Conservation (phyloP, 331 rosid genomes). For the Quercus tomentella region DNA sequence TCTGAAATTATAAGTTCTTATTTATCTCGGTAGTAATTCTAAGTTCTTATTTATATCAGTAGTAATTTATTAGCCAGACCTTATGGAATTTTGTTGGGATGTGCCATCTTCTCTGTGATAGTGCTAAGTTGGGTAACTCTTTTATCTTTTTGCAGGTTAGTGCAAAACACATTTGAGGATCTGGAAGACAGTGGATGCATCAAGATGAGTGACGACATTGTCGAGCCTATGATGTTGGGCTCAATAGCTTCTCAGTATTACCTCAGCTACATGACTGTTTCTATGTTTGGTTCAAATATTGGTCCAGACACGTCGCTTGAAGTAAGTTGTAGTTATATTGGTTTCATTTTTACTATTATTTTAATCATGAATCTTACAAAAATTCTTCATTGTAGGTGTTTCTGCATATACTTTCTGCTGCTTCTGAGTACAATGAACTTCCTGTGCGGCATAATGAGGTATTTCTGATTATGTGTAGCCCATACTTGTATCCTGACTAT, state of each 20-base stretch:
- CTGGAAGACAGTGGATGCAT: slow-evolving; percentile 98
- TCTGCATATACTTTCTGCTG: slow-evolving; percentile 87
- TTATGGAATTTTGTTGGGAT: slow-evolving; percentile 5
- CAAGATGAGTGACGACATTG: slow-evolving; percentile 68
- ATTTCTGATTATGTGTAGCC: slow-evolving; percentile 4
- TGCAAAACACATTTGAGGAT: slow-evolving; percentile 86
- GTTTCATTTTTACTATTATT: background rate
- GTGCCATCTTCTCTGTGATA: background rate
- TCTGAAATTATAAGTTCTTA: slow-evolving; percentile 68
- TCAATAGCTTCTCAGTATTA: slow-evolving; percentile 95
- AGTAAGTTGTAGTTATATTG: slow-evolving; percentile 39
- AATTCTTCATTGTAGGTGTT: slow-evolving; percentile 53
- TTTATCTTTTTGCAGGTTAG: slow-evolving; percentile 51
- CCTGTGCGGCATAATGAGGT: slow-evolving; percentile 99
- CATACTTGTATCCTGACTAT: background rate
- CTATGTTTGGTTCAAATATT: slow-evolving; percentile 96
- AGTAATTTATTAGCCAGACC: slow-evolving; percentile 31
- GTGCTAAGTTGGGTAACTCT: slow-evolving; percentile 16
- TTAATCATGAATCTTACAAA: background rate
- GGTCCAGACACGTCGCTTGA: slow-evolving; percentile 90
- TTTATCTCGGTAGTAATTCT: slow-evolving; percentile 76
- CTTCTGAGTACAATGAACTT: slow-evolving; percentile 90
- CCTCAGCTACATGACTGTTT: slow-evolving; percentile 87
- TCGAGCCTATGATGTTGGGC: slow-evolving; percentile 81
- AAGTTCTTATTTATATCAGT: slow-evolving; percentile 79